Conservation (phyloP, 2,329 filamentous ascomycete genomes). For the Ophiostoma sp. region DNA sequence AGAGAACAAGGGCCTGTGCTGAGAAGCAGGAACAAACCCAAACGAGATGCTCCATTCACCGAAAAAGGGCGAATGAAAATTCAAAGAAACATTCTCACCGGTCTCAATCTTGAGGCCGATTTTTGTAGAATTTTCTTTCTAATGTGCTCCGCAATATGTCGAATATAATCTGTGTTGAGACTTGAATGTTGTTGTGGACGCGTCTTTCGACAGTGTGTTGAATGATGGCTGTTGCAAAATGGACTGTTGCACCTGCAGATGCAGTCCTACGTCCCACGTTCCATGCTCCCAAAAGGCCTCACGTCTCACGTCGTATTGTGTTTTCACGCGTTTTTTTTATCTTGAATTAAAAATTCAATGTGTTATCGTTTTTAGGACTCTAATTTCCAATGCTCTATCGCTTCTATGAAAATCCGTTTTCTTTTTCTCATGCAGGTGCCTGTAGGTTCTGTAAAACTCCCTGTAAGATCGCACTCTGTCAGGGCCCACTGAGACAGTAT, state of each 20-base stretch:
- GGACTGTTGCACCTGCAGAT: background rate
- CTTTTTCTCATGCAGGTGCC: background rate
- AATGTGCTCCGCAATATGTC: background rate
- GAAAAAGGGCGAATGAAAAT: background rate
- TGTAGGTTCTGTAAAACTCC: background rate
- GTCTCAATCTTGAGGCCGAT: background rate
- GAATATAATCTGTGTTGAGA: background rate
- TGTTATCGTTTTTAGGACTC: background rate
- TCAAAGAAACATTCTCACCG: background rate
- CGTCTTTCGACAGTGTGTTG: background rate
- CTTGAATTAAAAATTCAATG: background rate
- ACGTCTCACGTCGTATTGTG: conserved; percentile 2
- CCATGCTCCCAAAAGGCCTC: background rate
- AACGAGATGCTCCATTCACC: background rate
- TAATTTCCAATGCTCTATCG: background rate
- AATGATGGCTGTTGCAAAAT: background rate
- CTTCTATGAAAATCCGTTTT: background rate
- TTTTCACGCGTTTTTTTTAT: background rate
- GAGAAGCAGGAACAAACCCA: background rate
- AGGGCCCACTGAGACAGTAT: background rate
- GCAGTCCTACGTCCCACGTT: background rate
- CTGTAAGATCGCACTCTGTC: background rate
- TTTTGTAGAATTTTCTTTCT: background rate
- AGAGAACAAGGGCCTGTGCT: background rate
- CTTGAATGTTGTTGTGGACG: background rate